A percentile compares a stretch with the other conserved stretches of the same genome.
Evolutionary conservation across 129 eudicot genomes (phyloP).

Genomic region (Tagetes erecta): DNA sequence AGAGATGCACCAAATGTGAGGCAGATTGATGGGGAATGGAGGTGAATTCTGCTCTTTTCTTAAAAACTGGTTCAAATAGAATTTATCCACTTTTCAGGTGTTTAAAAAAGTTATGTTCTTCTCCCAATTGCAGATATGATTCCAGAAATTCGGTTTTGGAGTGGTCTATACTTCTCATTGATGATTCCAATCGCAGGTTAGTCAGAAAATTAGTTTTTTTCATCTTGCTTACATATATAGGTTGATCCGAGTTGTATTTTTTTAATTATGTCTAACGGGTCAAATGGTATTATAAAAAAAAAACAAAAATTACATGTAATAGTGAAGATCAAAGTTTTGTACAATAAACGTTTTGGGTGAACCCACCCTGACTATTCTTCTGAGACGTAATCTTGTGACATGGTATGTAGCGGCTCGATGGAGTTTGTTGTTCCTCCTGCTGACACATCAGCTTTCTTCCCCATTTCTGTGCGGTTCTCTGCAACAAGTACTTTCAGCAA

Average conservation of each 20-base stretch:
- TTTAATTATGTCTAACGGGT: background rate
- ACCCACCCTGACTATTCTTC: background rate
- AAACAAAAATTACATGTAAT: background rate
- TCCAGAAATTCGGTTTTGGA: constrained; percentile 86
- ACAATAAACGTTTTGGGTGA: background rate
- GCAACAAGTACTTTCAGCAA: constrained; percentile 86
- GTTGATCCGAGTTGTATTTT: background rate
- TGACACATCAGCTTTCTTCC: constrained; percentile 83
- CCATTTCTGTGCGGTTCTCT: constrained; percentile 88
- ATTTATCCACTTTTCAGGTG: background rate
- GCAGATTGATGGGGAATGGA: constrained; percentile 98
- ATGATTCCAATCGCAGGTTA: constrained; percentile 90
- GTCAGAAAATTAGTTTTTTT: background rate
- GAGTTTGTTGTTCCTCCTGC: constrained; percentile 96
- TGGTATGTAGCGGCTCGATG: constrained; percentile 77
- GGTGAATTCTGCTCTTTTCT: constrained; percentile 41
- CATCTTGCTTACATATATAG: too few relatives aligned
- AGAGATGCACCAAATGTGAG: constrained; percentile 81
- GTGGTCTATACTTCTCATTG: constrained; percentile 92
- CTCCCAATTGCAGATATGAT: constrained; percentile 61
- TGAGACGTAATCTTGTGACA: constrained; percentile 24
- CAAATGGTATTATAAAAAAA: background rate
- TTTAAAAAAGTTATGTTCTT: background rate
- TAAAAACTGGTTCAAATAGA: constrained; percentile 4
- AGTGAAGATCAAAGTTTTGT: background rate